Base-by-base conservation (phyloP, 2,329 filamentous ascomycete species). In the Periglandula ipomoeae region DNA sequence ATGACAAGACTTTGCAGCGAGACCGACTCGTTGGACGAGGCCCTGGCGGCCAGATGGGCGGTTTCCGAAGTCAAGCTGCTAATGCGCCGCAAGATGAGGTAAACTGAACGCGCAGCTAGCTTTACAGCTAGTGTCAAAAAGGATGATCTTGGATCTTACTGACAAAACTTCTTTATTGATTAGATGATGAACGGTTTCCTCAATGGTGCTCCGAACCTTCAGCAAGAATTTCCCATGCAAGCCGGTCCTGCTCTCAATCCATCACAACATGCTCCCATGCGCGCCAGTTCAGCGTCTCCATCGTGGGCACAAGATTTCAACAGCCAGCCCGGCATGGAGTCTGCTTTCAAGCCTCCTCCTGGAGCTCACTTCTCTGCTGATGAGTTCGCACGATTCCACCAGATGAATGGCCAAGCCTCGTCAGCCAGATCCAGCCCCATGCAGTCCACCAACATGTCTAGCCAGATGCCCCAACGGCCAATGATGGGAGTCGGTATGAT, bases 131-230 rank as follows among this genome's bases (percentile, higher is more conserved):
- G 24, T 23, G 8, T 30, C 13, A 24, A 4, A 15, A 10, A n/a
- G n/a, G n/a, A n/a, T n/a, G n/a, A n/a, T n/a, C n/a, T n/a, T n/a
- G n/a, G n/a, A n/a, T n/a, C n/a, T n/a, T 11, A 27, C 32, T 23
- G 8, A 38, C 13, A 24, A 4, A 15, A 10, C 13, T 17, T 3
- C 15, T 7, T 6, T 41, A 9, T n/a, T 19, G 15, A 42, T 42
- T 59, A 94, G 88, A 89, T 91, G 84, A 87, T 95, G 81, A 89
- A 94, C 61, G 85, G 89, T 52, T 96, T 96, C 65, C 78, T 95
- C 60, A 89, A 95, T 63, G 85, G 93, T 61, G 81, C 79, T 48
- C 82, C 75, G n/a, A 70, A 57, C 44, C 65, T 81, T 46, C 73
- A 77, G 56, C 73, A 76, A 59, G 74, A 78, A 46, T 74, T 78